phyloP scores from a whole-genome alignment of 352 stramenopile species.

The Globisporangium abappressorium region DNA sequence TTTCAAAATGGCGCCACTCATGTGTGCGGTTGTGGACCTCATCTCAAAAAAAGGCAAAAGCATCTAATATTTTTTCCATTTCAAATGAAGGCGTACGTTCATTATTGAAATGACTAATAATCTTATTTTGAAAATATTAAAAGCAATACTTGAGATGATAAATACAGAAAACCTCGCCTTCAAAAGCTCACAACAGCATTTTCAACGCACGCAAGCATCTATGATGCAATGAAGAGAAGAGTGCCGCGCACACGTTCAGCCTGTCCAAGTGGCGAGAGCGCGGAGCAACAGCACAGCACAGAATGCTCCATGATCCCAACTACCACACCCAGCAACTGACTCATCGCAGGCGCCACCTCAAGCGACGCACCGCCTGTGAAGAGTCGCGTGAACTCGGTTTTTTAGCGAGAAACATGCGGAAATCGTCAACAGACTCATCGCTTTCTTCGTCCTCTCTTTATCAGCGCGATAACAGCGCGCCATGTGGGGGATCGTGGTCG shows the following conservation, averaged over 20 bases:
- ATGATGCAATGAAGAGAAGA: background rate
- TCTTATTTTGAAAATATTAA: too few species aligned
- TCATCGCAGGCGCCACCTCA: background rate
- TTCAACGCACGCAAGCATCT: background rate
- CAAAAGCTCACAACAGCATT: background rate
- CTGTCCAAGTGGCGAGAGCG: background rate
- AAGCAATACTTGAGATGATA: background rate
- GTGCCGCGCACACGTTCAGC: background rate
- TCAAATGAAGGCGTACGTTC: background rate
- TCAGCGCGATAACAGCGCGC: background rate
- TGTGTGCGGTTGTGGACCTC: too few species aligned
- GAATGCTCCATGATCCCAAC: too few species aligned
- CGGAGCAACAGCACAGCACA: background rate
- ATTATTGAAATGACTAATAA: background rate
- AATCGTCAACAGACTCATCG: background rate
- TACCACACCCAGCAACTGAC: background rate
- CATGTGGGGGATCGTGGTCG: slow-evolving; percentile 29
- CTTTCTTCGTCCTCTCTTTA: background rate
- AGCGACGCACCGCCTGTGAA: background rate
- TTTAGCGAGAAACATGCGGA: background rate
- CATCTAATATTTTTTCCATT: background rate
- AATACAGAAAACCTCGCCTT: too few species aligned
- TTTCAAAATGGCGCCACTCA: background rate
- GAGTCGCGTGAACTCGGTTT: background rate
- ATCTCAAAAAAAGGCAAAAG: too few species aligned